phyloP scores from a whole-genome alignment of 352 stramenopile genomes.

The Poterioochromonas sp. region DNA sequence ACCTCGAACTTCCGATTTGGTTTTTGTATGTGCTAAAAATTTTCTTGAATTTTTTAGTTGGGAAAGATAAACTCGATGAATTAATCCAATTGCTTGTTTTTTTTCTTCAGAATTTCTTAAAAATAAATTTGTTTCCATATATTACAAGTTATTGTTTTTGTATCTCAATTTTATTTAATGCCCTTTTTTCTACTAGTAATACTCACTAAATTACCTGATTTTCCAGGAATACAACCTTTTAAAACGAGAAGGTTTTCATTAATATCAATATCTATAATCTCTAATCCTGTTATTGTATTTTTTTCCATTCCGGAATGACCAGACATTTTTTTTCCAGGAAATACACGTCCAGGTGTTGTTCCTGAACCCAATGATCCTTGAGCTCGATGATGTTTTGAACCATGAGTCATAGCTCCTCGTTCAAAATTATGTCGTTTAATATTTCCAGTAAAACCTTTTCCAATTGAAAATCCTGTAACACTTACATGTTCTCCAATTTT shows the following conservation, averaged over 20 bases:
- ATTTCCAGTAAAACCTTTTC: conserved; percentile 8
- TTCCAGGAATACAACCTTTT: conserved; percentile 42
- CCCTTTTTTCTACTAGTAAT: conserved; percentile 34
- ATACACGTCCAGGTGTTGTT: conserved; percentile 8
- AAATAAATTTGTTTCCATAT: conserved; percentile 40
- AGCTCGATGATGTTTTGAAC: background rate
- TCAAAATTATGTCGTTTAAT: conserved; percentile 30
- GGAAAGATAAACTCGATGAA: conserved; percentile 38
- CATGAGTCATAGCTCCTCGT: background rate
- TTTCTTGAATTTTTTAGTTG: conserved; percentile 40
- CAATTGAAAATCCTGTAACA: conserved; percentile 25
- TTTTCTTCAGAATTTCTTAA: conserved; percentile 37
- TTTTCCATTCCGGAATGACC: conserved; percentile 34
- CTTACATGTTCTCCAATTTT: conserved; percentile 27
- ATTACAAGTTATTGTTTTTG: no score
- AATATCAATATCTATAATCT: conserved; percentile 42
- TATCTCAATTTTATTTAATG: conserved; percentile 34
- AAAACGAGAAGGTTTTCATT: conserved; percentile 43
- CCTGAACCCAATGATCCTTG: background rate
- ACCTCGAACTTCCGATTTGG: conserved; percentile 21
- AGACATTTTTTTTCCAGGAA: conserved; percentile 23
- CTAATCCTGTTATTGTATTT: conserved; percentile 35
- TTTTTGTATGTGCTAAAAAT: conserved; percentile 31
- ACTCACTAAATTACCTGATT: conserved; percentile 44
- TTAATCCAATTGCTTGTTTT: conserved; percentile 40